These are phyloP conservation scores for Mrakia hoshinonis DNA, from an alignment of 768 basidiomycete species.

Conservation along the genomic window DNA sequence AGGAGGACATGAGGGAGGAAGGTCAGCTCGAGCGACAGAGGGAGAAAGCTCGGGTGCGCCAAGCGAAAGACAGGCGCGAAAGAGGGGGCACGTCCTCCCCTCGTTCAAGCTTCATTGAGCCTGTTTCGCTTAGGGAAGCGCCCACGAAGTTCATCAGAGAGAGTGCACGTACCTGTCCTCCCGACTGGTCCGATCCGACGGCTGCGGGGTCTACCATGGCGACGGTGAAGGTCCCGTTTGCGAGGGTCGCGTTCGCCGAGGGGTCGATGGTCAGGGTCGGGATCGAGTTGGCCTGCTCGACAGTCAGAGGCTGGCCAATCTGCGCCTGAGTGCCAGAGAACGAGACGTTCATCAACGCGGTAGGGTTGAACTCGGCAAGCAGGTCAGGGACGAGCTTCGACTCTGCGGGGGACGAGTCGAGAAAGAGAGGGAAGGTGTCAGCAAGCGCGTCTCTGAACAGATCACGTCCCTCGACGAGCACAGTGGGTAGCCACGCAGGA, in stretches of 20 bases:
- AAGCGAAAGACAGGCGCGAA: neutral
- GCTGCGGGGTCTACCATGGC: slow-evolving; percentile 67
- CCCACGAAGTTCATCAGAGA: neutral
- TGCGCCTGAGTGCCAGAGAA: slow-evolving; percentile 46
- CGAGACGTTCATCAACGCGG: slow-evolving; percentile 51
- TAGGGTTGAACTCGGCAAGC: slow-evolving; percentile 54
- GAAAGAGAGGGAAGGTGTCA: neutral
- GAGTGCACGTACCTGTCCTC: slow-evolving; percentile 44
- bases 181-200: slow-evolving; percentile 53
- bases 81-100: slow-evolving; percentile 6
- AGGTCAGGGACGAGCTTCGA: slow-evolving; percentile 54
- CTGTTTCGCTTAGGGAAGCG: neutral
- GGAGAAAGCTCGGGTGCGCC: neutral
- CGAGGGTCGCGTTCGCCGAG: slow-evolving; percentile 49
- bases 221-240: slow-evolving; percentile 52
- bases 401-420: slow-evolving; percentile 30
- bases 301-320: slow-evolving; percentile 54
- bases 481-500: neutral
- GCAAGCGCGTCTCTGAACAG: slow-evolving; percentile 21
- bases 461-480: slow-evolving; percentile 43
- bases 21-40: neutral
- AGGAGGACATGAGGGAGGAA: neutral
- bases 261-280: slow-evolving; percentile 10
- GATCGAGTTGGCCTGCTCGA: slow-evolving; percentile 46
- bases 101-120: neutral